Evolutionary conservation across 75 land plant genomes (phyloP), one percentile per base, ranked within the genome.

Genomic region (Pinus taeda): DNA sequence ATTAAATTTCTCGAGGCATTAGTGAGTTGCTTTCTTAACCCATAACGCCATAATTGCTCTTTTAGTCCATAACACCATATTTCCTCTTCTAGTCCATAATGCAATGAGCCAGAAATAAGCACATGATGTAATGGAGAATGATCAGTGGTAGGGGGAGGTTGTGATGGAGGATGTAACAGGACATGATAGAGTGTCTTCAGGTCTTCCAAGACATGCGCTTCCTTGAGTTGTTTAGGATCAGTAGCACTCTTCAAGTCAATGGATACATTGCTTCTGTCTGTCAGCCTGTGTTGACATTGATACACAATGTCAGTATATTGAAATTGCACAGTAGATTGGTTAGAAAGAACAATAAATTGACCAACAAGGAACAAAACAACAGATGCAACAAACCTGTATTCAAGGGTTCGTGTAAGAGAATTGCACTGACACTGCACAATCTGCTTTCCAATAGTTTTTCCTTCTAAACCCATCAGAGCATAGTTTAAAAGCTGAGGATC

Each of bases 401-500:
- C 92, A 3, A 92, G 57, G 6, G 80, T 78, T 72, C 84, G 80
- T 45, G 91, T 88, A 33, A 74, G 73, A 9, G 84, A 83, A 66
- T 87, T 90, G 76, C 80, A 81, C 18, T 84, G 79, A 14, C 75
- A 37, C 14, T 91, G 88, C 21, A 92, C 81, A 76, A 83, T 64
- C 21, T 82, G 89, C 49, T 80, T 82, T 21, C 78, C 82, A 14
- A 83, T 75, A 17, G 72, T 15, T 49, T 80, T 87, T 12, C 92
- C 92, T 12, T 76, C 83, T 33, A 94, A 74, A 3, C 78, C 71
- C 71, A 77, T 88, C 5, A 94, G 84, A 56, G 90, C 91, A 53
- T 88, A 84, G 72, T 94, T 88, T 12, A 92, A 73, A 15, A 94
- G 83, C 22, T 89, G 88, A 5, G 89, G 81, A 26, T 81, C 91